These are phyloP conservation scores for Chloromonas sp. DNA, from an alignment of 163 green algal genomes.

Conservation along the genomic window DNA sequence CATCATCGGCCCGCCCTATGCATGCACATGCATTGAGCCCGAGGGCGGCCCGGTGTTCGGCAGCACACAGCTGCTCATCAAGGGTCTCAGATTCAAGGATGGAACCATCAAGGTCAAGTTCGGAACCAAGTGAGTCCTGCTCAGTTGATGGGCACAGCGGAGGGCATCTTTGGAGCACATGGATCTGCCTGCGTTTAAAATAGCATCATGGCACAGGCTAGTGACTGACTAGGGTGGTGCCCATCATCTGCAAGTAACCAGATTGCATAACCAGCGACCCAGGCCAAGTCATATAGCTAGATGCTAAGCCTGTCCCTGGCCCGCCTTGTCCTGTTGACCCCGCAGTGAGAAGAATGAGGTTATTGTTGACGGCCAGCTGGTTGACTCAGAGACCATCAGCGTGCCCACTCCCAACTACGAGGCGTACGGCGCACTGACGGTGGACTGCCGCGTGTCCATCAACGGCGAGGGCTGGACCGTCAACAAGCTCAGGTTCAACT, in stretches of 20 bases:
- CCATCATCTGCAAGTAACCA: no score
- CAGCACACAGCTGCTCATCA: constrained; percentile 68
- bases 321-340: constrained; percentile 9
- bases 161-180: neutral
- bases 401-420: constrained; percentile 77
- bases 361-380: constrained; percentile 58
- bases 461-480: constrained; percentile 78
- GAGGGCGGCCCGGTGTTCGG: constrained; percentile 76
- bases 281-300: no score
- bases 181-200: neutral
- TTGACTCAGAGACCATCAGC: constrained; percentile 59
- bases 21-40: constrained; percentile 64
- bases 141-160: neutral
- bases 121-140: constrained; percentile 6
- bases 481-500: constrained; percentile 73
- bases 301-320: no score
- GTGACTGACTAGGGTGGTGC: no score
- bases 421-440: constrained; percentile 61
- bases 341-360: constrained; percentile 64
- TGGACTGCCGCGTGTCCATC: constrained; percentile 64
- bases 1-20: constrained; percentile 84
- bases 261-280: no score
- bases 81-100: constrained; percentile 71
- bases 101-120: constrained; percentile 38
- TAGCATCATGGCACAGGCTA: no score